Percentiles rank a stretch among this genome's conserved stretches.
These are phyloP conservation scores for Athelia psychrophila DNA, from an alignment of 1,284 basidiomycete species.

Conservation along the genomic window DNA sequence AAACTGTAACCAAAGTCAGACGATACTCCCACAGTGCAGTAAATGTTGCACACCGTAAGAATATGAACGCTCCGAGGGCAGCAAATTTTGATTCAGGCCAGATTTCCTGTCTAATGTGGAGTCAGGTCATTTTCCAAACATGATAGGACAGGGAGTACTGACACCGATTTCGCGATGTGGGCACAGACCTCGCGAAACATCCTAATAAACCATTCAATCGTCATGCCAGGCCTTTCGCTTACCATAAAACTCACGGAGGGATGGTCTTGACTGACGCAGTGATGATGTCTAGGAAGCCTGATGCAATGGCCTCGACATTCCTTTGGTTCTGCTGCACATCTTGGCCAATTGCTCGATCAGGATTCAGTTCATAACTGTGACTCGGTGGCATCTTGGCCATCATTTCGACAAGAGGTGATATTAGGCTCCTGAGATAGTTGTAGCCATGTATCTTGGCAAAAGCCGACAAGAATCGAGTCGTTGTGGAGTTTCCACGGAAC, in stretches of 20 bases:
- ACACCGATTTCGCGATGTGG: slow-evolving; percentile 82
- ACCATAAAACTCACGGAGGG: slow-evolving; percentile 59
- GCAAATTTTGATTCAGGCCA: slow-evolving; percentile 87
- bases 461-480: slow-evolving; percentile 78
- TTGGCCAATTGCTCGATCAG: slow-evolving; percentile 56
- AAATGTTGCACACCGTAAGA: slow-evolving; percentile 64
- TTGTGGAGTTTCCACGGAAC: slow-evolving; percentile 86
- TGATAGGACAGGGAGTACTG: slow-evolving; percentile 29
- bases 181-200: slow-evolving; percentile 88
- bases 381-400: slow-evolving; percentile 74
- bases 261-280: slow-evolving; percentile 67
- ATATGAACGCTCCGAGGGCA: slow-evolving; percentile 89
- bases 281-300: slow-evolving; percentile 77
- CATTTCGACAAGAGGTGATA: slow-evolving; percentile 73
- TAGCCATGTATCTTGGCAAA: slow-evolving; percentile 89
- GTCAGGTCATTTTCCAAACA: background rate
- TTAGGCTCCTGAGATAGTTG: slow-evolving; percentile 77
- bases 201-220: slow-evolving; percentile 33
- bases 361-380: slow-evolving; percentile 80
- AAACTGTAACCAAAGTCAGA: slow-evolving; percentile 45
- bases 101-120: slow-evolving; percentile 43
- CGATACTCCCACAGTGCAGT: background rate
- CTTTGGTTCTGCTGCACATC: slow-evolving; percentile 69
- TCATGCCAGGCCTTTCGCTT: background rate
- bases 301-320: slow-evolving; percentile 73